phyloP scores from a whole-genome alignment of 768 basidiomycete species.

The Lyophyllum decastes region DNA sequence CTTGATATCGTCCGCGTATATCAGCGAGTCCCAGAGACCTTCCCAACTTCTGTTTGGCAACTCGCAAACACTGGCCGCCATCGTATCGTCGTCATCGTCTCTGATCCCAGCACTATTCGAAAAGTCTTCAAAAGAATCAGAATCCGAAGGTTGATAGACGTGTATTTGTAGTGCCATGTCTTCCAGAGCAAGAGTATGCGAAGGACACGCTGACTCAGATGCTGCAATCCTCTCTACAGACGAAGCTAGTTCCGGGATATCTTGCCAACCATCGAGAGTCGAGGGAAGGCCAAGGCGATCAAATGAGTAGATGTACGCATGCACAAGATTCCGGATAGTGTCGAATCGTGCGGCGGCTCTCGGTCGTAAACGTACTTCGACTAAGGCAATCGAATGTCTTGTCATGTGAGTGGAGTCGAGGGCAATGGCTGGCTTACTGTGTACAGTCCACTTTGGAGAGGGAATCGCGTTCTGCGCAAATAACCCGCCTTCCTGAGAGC shows the following conservation, averaged over 20 bases:
- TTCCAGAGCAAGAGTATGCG: slow-evolving; percentile 50
- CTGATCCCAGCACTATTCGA: slow-evolving; percentile 51
- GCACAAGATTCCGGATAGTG: slow-evolving; percentile 65
- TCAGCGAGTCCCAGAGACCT: slow-evolving; percentile 90
- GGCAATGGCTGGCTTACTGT: slow-evolving; percentile 37
- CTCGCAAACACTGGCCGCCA: slow-evolving; percentile 88
- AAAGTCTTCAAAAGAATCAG: slow-evolving; percentile 74
- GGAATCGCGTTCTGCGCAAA: neutral
- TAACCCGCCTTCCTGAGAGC: slow-evolving; percentile 4
- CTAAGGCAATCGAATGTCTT: slow-evolving; percentile 35
- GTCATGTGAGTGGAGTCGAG: neutral
- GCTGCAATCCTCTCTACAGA: slow-evolving; percentile 78
- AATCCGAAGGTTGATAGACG: slow-evolving; percentile 80
- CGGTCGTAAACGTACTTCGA: slow-evolving; percentile 79
- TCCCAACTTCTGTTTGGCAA: slow-evolving; percentile 85
- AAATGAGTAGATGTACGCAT: slow-evolving; percentile 56
- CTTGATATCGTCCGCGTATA: slow-evolving; percentile 86
- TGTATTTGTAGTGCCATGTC: slow-evolving; percentile 77
- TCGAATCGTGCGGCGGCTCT: slow-evolving; percentile 76
- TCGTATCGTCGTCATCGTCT: slow-evolving; percentile 73
- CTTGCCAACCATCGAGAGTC: slow-evolving; percentile 77
- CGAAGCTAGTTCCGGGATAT: slow-evolving; percentile 64
- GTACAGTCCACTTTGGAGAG: slow-evolving; percentile 58
- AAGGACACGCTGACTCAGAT: slow-evolving; percentile 69
- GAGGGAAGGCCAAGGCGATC: slow-evolving; percentile 72